These are phyloP conservation scores for Opeltia flavorubescens DNA, from an alignment of 495 filamentous ascomycete species.

Conservation along the genomic window DNA sequence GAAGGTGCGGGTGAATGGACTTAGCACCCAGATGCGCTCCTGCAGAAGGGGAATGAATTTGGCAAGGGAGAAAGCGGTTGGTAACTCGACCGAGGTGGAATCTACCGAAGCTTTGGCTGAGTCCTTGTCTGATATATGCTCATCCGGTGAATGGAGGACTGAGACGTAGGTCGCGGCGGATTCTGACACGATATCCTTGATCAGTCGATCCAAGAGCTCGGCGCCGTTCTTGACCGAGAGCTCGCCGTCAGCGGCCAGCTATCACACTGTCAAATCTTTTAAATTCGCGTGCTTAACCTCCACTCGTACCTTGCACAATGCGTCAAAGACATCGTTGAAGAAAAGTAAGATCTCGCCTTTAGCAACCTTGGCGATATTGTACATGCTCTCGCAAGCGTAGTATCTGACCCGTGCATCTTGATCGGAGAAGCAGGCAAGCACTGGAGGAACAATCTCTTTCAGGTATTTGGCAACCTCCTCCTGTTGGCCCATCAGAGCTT, in stretches of 20 bases:
- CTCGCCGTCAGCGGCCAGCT: slow-evolving; percentile 94
- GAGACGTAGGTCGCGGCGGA: slow-evolving; percentile 93
- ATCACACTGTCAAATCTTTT: slow-evolving; percentile 5
- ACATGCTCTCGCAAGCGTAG: slow-evolving; percentile 99
- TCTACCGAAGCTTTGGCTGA: slow-evolving; percentile 34
- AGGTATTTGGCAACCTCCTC: slow-evolving; percentile 86
- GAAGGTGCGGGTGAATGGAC: slow-evolving; percentile 89
- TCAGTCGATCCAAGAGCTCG: slow-evolving; percentile 84
- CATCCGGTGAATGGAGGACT: slow-evolving; percentile 47
- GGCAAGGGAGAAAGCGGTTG: slow-evolving; percentile 84
- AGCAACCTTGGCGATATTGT: slow-evolving; percentile 98
- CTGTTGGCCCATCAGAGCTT: slow-evolving; percentile 23
- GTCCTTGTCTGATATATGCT: slow-evolving; percentile 28
- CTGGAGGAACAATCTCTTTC: slow-evolving; percentile 85
- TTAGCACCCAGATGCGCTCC: slow-evolving; percentile 84
- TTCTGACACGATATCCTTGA: slow-evolving; percentile 97
- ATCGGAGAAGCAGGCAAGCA: slow-evolving; percentile 96
- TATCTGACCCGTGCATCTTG: slow-evolving; percentile 97
- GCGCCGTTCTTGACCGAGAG: slow-evolving; percentile 97
- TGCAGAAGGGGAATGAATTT: slow-evolving; percentile 86
- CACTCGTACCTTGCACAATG: slow-evolving; percentile 70
- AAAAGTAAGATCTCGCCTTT: slow-evolving; percentile 94
- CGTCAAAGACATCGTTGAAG: slow-evolving; percentile 97
- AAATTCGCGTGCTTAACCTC: slow-evolving; percentile 4
- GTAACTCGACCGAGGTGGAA: slow-evolving; percentile 41